Conservation (phyloP, 2,329 filamentous ascomycete species). For the Sporothrix curviconia region DNA sequence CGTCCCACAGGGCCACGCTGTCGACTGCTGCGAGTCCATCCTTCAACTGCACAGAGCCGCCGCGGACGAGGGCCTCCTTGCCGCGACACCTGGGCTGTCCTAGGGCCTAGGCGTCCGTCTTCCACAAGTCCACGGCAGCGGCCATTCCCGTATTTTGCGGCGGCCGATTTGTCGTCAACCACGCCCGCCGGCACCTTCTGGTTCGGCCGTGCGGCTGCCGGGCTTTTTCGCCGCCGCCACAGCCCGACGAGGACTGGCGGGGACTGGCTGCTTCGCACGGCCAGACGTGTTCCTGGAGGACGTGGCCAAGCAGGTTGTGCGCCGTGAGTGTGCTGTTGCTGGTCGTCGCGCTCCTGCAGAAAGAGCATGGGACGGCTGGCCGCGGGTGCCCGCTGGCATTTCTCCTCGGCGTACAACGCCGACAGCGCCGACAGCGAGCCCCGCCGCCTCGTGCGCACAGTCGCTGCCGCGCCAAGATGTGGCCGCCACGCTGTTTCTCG, state of each 20-base stretch:
- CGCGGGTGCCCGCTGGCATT: no score
- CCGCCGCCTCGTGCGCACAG: no score
- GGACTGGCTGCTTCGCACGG: constrained; percentile 28
- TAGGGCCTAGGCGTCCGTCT: constrained; percentile 20
- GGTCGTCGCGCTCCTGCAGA: no score
- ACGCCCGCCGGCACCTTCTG: constrained; percentile 31
- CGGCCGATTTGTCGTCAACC: constrained; percentile 34
- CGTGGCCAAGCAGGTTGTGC: constrained; percentile 16
- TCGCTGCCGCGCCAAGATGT: constrained; percentile 8
- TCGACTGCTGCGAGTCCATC: not conserved
- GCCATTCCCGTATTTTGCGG: constrained; percentile 22
- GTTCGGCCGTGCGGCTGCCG: constrained; percentile 19
- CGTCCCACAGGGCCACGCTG: not conserved
- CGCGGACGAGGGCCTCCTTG: not conserved
- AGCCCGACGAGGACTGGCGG: constrained; percentile 31
- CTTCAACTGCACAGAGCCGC: no score
- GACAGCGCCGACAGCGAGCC: no score
- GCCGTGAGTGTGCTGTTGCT: no score
- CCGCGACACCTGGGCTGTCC: constrained; percentile 13
- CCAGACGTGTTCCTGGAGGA: constrained; percentile 31
- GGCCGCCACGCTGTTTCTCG: constrained; percentile 18
- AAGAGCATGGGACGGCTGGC: no score
- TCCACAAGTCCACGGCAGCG: constrained; percentile 23
- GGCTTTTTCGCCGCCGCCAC: constrained; percentile 26
- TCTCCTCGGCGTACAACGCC: no score